These are phyloP conservation scores for Pythium apleroticum DNA, from an alignment of 352 stramenopile genomes.

Conservation along the genomic window DNA sequence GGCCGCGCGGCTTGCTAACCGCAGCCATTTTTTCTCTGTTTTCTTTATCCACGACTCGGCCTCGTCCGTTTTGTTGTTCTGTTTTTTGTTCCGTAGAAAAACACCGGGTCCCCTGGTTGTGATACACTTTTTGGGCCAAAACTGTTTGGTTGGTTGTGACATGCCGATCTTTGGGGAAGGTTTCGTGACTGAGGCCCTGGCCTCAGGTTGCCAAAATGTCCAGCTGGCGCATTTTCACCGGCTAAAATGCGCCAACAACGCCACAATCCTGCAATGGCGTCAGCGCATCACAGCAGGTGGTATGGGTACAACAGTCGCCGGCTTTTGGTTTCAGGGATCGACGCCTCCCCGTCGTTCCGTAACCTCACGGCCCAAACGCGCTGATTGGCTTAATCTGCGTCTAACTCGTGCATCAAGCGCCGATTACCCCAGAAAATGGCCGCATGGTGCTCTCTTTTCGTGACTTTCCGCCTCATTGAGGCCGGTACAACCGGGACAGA, in stretches of 20 bases:
- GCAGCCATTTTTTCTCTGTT: not conserved
- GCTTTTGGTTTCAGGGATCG: slow-evolving; percentile 1
- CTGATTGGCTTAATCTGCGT: not conserved
- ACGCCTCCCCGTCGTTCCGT: slow-evolving; percentile 2
- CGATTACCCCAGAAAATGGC: not conserved
- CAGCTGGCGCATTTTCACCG: not conserved
- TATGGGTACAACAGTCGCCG: slow-evolving; percentile 2
- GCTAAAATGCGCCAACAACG: not conserved
- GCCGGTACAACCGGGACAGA: not conserved
- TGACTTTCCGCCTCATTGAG: not conserved
- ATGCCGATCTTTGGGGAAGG: not conserved
- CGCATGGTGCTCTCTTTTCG: not conserved
- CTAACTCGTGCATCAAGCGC: not conserved
- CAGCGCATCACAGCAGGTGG: not conserved
- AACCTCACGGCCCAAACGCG: not conserved
- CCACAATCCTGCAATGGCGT: not conserved
- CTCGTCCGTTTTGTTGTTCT: slow-evolving; percentile 3
- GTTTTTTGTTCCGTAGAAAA: slow-evolving; percentile 5
- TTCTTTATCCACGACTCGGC: not conserved
- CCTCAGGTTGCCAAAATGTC: not conserved
- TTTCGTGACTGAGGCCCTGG: not conserved
- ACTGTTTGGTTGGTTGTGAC: slow-evolving; percentile 1
- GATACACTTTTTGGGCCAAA: not conserved
- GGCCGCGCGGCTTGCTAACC: not conserved
- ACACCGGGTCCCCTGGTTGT: not conserved